These are phyloP conservation scores for Ecytonucleospora hepatopenaei DNA, from an alignment of 371 early-diverging fungal genomes.

Conservation along the genomic window DNA sequence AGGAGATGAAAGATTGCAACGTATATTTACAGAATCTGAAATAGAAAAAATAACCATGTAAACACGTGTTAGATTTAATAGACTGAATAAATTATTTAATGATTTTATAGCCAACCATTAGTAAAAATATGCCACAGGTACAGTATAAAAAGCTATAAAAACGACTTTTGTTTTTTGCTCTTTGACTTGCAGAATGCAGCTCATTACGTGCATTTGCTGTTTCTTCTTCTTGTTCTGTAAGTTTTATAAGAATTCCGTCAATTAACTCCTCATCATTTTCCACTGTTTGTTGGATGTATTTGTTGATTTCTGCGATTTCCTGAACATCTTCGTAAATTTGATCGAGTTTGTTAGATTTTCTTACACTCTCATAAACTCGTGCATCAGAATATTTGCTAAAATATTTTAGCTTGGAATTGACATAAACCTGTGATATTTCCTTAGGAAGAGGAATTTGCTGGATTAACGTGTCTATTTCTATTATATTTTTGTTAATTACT, in stretches of 20 bases:
- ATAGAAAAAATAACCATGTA: conserved; percentile 3
- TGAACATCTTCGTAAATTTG: not conserved
- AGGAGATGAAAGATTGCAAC: not conserved
- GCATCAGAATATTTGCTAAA: not conserved
- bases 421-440: not conserved
- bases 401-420: not conserved
- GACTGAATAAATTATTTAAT: too few species aligned
- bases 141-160: not conserved
- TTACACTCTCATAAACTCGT: not conserved
- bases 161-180: not conserved
- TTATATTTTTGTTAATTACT: not conserved
- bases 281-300: not conserved
- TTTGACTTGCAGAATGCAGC: not conserved
- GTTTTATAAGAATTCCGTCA: not conserved
- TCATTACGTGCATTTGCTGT: not conserved
- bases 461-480: not conserved
- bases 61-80: not conserved
- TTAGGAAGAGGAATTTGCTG: not conserved
- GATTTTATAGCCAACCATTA: too few species aligned
- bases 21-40: not conserved
- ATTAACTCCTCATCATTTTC: not conserved
- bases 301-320: not conserved
- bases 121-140: too few species aligned
- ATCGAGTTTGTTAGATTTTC: not conserved
- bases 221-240: not conserved